Percentiles rank a stretch among this genome's conserved stretches.
These are phyloP conservation scores for Trichoderma sp. DNA, from an alignment of 2,329 filamentous ascomycete species.

Conservation along the genomic window DNA sequence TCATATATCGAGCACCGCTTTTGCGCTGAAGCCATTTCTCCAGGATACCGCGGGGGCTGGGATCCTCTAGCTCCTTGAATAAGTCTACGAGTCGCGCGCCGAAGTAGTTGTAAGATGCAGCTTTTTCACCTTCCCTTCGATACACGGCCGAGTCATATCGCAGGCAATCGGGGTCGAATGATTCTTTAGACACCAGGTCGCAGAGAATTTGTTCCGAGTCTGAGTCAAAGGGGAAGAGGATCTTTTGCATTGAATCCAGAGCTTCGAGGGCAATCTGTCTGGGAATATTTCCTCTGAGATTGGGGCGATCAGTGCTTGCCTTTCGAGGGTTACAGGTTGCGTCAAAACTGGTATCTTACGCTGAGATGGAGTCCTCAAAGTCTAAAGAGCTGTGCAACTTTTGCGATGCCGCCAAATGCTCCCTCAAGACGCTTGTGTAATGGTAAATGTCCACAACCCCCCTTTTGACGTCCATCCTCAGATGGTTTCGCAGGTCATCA, in stretches of 20 bases:
- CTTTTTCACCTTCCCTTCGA: neutral
- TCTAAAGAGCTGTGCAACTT: neutral
- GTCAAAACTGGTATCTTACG: rapidly evolving
- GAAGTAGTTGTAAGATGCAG: neutral
- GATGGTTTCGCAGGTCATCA: neutral
- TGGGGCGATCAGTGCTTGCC: neutral
- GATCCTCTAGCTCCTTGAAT: neutral
- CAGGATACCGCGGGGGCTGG: neutral
- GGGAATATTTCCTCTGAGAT: neutral
- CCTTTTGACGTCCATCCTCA: neutral
- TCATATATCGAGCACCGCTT: neutral
- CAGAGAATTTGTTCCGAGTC: neutral
- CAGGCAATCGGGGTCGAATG: neutral
- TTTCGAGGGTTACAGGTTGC: neutral
- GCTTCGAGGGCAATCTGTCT: neutral
- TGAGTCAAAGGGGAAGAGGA: neutral
- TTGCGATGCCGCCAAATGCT: neutral
- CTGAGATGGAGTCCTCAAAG: neutral
- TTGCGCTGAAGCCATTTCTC: neutral
- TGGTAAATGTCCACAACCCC: neutral
- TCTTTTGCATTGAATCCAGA: neutral
- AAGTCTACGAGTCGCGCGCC: neutral
- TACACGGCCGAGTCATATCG: neutral
- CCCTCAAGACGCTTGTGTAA: neutral
- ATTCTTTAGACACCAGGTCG: neutral